Percentiles rank a stretch among this genome's conserved stretches.
Evolutionary conservation across 208 protist species (phyloP).

Genomic region (Trypanosoma brucei): DNA sequence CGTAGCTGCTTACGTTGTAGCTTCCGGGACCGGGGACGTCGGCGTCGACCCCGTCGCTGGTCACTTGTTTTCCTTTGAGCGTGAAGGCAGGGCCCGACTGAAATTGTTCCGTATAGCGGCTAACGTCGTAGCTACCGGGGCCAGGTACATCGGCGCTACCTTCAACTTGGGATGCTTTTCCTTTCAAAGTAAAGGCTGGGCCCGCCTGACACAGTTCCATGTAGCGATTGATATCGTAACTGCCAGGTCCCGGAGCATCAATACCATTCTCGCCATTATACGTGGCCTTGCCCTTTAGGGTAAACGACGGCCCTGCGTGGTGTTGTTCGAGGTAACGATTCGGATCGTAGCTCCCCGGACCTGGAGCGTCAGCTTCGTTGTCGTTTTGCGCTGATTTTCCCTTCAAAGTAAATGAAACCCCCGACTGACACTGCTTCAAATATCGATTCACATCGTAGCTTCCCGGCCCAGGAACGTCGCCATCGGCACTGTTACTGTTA

Average conservation of each 20-base stretch:
- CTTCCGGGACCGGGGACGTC: background rate
- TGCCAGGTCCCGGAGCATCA: background rate
- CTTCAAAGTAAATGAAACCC: constrained; percentile 18
- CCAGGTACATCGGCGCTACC: background rate
- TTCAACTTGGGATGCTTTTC: background rate
- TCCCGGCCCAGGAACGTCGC: background rate
- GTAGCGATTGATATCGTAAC: background rate
- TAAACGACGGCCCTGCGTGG: background rate
- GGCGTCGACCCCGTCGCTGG: background rate
- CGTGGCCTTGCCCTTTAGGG: background rate
- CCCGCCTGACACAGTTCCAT: background rate
- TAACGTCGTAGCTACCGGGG: constrained; percentile 1
- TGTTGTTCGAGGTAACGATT: background rate
- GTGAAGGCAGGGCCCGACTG: constrained; percentile 21
- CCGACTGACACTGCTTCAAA: constrained; percentile 9
- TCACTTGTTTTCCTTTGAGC: constrained; percentile 6
- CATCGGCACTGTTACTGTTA: background rate
- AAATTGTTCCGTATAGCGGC: constrained; percentile 10
- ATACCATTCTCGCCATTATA: background rate
- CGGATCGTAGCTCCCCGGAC: background rate
- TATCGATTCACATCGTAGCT: constrained; percentile 11
- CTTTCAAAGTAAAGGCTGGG: background rate
- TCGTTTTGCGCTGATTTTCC: background rate
- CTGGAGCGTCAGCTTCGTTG: background rate
- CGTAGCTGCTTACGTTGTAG: background rate